Evolutionary conservation across 352 stramenopile species (phyloP).

Genomic region (Globisporangium iwayamae): DNA sequence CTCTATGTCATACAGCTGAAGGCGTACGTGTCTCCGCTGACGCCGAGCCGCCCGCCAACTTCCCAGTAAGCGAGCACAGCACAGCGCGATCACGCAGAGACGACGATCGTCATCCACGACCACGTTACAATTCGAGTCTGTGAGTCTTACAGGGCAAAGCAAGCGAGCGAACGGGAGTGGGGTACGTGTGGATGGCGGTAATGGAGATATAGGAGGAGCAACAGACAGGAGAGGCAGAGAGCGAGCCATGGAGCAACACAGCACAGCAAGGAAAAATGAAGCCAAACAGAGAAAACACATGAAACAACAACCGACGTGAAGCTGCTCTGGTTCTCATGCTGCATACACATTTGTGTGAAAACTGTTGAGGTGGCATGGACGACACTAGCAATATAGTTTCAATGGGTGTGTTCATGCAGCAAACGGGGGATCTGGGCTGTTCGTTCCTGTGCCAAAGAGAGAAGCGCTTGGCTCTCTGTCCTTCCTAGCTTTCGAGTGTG

Average conservation of each 20-base stretch:
- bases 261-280: neutral
- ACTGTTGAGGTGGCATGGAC: neutral
- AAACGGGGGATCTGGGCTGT: neutral
- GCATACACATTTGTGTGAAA: neutral
- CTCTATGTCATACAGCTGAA: conserved; percentile 51
- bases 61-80: conserved; percentile 12
- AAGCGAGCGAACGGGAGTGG: neutral
- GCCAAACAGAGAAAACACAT: neutral
- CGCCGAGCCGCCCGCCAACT: conserved; percentile 41
- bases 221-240: neutral
- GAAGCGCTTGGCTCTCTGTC: neutral
- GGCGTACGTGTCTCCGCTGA: conserved; percentile 78
- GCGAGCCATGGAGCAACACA: neutral
- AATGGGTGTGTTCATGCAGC: neutral
- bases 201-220: neutral
- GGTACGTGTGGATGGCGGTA: neutral
- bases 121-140: neutral
- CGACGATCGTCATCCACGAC: neutral
- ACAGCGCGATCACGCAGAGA: neutral
- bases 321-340: neutral
- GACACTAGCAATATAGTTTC: neutral
- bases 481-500: neutral
- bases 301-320: neutral
- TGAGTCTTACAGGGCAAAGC: neutral
- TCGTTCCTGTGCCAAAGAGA: neutral